phyloP scores from a whole-genome alignment of 208 protist species.

The Phytomonas sp. region DNA sequence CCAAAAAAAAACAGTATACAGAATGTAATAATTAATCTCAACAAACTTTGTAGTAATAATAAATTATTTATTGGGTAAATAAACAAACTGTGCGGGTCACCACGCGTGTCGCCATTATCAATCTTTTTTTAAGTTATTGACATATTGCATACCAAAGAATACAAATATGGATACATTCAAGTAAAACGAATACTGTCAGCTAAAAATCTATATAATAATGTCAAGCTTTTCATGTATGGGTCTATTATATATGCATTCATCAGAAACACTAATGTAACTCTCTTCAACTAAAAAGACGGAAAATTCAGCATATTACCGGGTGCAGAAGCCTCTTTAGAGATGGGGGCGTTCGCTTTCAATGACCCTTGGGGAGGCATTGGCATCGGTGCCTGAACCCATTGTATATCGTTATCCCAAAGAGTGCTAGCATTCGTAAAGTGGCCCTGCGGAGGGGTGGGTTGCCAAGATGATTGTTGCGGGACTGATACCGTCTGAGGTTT shows the following conservation, averaged over 20 bases:
- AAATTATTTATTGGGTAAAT: background rate
- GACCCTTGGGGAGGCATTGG: background rate
- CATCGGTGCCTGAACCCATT: background rate
- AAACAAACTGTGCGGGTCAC: background rate
- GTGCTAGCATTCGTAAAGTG: no score
- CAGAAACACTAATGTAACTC: background rate
- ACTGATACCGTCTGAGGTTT: slow-evolving; percentile 10
- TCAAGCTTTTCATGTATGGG: background rate
- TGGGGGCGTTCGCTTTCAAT: background rate
- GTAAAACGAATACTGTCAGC: background rate
- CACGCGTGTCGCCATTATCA: background rate
- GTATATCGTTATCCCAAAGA: background rate
- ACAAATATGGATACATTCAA: background rate
- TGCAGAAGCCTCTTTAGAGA: background rate
- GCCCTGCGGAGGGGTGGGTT: background rate
- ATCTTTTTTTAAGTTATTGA: background rate
- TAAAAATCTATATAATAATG: background rate
- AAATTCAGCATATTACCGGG: background rate
- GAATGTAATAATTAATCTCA: background rate
- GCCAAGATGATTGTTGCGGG: slow-evolving; percentile 7
- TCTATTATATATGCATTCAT: background rate
- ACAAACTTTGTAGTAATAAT: background rate
- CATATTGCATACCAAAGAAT: background rate
- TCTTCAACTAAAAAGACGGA: background rate
- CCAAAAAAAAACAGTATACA: background rate